Conservation (phyloP, 805 yeast genomes). For the Torulaspora quercuum region DNA sequence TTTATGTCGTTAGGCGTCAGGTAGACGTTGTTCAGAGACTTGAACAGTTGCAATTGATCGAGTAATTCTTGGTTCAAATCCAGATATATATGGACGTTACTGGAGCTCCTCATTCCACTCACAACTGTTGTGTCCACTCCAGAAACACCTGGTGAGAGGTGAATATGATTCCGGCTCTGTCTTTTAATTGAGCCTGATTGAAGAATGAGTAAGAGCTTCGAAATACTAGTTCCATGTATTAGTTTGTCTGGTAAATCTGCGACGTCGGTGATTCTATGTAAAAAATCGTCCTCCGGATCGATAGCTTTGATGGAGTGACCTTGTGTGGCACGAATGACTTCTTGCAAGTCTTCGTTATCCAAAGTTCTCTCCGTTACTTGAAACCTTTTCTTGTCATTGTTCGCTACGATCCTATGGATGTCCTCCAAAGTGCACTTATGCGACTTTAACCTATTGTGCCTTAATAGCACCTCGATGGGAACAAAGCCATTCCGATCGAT, state of each 20-base stretch:
- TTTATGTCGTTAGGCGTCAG: slow-evolving; percentile 56
- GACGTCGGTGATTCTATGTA: slow-evolving; percentile 37
- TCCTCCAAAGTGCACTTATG: slow-evolving; percentile 54
- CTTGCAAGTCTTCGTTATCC: slow-evolving; percentile 27
- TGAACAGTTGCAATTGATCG: slow-evolving; percentile 44
- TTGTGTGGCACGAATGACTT: slow-evolving; percentile 78
- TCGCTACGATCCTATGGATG: slow-evolving; percentile 54
- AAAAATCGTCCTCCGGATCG: slow-evolving; percentile 40
- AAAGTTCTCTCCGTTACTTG: slow-evolving; percentile 37
- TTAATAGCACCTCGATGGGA: slow-evolving; percentile 48
- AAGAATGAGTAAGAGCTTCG: slow-evolving; percentile 48
- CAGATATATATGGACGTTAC: slow-evolving; percentile 57
- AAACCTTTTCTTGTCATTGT: slow-evolving; percentile 71
- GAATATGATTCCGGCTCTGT: slow-evolving; percentile 83
- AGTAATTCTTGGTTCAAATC: slow-evolving; percentile 49
- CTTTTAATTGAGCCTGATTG: slow-evolving; percentile 53
- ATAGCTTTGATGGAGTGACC: slow-evolving; percentile 71
- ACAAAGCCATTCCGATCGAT: slow-evolving; percentile 72
- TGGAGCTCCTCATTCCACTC: slow-evolving; percentile 68
- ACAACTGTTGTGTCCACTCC: slow-evolving; percentile 45
- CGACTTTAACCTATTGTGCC: slow-evolving; percentile 56
- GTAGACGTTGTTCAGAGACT: slow-evolving; percentile 72
- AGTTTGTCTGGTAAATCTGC: slow-evolving; percentile 50
- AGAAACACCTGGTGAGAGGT: slow-evolving; percentile 64
- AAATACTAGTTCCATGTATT: slow-evolving; percentile 74